These are phyloP conservation scores for Megacollybia marginata DNA, from an alignment of 768 basidiomycete species.

Conservation along the genomic window DNA sequence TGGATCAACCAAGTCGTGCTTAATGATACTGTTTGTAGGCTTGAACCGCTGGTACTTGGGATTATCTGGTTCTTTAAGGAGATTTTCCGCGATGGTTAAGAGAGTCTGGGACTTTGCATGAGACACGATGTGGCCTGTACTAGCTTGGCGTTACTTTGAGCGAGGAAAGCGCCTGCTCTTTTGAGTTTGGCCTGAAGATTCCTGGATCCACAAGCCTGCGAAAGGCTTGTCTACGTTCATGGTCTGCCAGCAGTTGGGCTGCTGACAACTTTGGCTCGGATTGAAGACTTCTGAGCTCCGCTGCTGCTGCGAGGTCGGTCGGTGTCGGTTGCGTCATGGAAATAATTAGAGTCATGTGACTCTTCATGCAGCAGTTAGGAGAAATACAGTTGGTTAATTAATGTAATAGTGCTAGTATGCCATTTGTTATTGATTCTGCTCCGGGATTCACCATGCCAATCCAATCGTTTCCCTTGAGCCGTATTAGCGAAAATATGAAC, in stretches of 20 bases:
- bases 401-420: conserved; percentile 8
- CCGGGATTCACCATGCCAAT: background rate
- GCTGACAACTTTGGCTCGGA: conserved; percentile 17
- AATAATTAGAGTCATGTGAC: no score
- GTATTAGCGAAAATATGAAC: background rate
- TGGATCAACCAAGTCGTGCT: conserved; percentile 50
- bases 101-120: conserved; percentile 41
- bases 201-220: conserved; percentile 75
- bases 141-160: conserved; percentile 48
- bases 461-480: background rate
- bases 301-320: conserved; percentile 30
- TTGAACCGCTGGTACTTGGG: conserved; percentile 71
- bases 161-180: conserved; percentile 49
- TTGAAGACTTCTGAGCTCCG: conserved; percentile 19
- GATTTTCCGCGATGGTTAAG: conserved; percentile 62
- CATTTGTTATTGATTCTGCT: background rate
- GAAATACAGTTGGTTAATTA: no score
- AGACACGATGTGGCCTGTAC: conserved; percentile 5
- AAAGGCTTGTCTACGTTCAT: conserved; percentile 65
- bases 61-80: conserved; percentile 67
- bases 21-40: conserved; percentile 62
- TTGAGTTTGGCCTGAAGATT: conserved; percentile 64
- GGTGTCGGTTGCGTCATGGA: no score
- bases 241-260: conserved; percentile 39
- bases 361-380: no score